Base-by-base conservation (phyloP, 306 rosid species). In the Datisca glomerata region DNA sequence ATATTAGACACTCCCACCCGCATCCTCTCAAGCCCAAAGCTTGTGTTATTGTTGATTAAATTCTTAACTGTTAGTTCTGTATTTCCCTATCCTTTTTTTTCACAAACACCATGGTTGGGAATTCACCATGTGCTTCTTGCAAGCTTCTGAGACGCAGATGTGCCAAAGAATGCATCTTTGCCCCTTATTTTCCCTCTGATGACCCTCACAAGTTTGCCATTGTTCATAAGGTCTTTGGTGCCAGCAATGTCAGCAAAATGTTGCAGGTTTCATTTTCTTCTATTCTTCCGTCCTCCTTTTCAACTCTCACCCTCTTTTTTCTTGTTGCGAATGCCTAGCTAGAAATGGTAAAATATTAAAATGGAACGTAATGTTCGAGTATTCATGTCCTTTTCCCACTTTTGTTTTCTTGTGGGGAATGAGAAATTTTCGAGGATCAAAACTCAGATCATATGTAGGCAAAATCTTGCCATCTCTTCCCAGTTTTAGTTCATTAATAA, bases 161-260 rank as follows among this genome's bases (percentile, higher is more conserved):
- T 20, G 62, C 81, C 61, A 70, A 68, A 33, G 83, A 89, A 55
- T 89, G 97, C 77, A 60, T 66, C 35, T 89, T 89, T 15, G 86
- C 95, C 12, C 97, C 97, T 17, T 89, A 77, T 49, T 89, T 89
- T 12, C 86, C 95, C 24, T 59, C 95, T 16, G 79, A 89, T 37
- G 91, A 89, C 27, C 95, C 95, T 11, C 86, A 77, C 46, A 89
- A 77, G 65, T 89, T 89, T 40, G 84, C 86, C 53, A 77, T 72
- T 20, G 97, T 89, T 50, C 97, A 89, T 67, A 89, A 84, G 68
- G 84, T 89, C 62, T 89, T 83, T 23, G 97, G 97, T 13, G 97
- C 97, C 10, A 89, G 97, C 77, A 89, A 89, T 45, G 79, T 89
- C 24, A 73, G 93, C 79, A 89, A 89, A 67, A 89, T 89, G 91